A percentile compares a stretch with the other conserved stretches of the same genome.
These are phyloP conservation scores for Trametes elegans DNA, from an alignment of 768 basidiomycete genomes.

Conservation along the genomic window DNA sequence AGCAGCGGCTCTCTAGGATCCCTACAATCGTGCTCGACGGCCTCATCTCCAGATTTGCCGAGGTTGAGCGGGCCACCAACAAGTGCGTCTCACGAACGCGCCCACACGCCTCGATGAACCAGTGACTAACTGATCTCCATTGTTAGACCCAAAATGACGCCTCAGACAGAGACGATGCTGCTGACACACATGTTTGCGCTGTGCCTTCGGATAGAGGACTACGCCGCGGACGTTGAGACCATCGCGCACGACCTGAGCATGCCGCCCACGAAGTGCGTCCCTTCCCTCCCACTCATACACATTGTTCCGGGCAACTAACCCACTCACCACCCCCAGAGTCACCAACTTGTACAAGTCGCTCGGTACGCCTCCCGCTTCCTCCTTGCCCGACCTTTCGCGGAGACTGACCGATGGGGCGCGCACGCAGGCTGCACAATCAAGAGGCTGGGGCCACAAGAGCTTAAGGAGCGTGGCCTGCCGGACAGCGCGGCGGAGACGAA, in stretches of 20 bases:
- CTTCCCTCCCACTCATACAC: not conserved
- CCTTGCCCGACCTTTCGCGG: not conserved
- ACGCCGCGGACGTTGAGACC: constrained; percentile 61
- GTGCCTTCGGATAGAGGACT: constrained; percentile 77
- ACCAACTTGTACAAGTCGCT: constrained; percentile 74
- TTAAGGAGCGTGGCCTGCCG: constrained; percentile 67
- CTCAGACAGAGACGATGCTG: constrained; percentile 67
- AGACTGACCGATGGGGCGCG: not conserved
- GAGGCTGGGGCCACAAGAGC: constrained; percentile 55
- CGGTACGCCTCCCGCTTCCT: constrained; percentile 38
- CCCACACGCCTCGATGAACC: not conserved
- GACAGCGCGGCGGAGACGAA: constrained; percentile 61
- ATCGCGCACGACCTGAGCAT: constrained; percentile 77
- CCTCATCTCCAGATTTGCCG: constrained; percentile 77
- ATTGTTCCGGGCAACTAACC: not conserved
- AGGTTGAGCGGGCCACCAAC: constrained; percentile 63
- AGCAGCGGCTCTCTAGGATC: constrained; percentile 55
- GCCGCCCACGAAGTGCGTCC: constrained; percentile 56
- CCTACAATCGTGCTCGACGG: constrained; percentile 70
- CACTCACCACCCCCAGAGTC: constrained; percentile 39
- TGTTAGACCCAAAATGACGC: constrained; percentile 46
- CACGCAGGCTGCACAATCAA: constrained; percentile 68
- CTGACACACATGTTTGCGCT: constrained; percentile 80
- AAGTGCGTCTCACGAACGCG: constrained; percentile 54
- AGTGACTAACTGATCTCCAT: not conserved